A percentile compares a stretch with the other conserved stretches of the same genome.
Evolutionary conservation across 257 asterid genomes (phyloP).

Genomic region (Linderniella brevidens): DNA sequence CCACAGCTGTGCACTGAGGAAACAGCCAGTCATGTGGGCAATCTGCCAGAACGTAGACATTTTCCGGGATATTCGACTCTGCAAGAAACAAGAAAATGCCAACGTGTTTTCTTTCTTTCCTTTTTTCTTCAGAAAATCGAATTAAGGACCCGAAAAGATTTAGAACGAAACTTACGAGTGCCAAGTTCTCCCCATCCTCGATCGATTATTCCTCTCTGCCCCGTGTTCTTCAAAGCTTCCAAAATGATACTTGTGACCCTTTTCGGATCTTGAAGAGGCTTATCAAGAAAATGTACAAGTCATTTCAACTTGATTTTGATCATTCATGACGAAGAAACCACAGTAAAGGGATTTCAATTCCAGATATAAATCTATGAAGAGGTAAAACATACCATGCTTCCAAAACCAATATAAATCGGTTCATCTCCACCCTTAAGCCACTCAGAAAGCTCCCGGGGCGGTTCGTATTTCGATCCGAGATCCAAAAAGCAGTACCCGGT

Average conservation of each 20-base stretch:
- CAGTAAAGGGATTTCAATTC: not conserved
- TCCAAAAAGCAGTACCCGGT: constrained; percentile 85
- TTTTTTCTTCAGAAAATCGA: not conserved
- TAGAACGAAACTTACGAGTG: constrained; percentile 35
- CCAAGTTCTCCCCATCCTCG: constrained; percentile 99
- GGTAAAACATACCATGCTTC: constrained; percentile 82
- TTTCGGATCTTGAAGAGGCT: constrained; percentile 87
- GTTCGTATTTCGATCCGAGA: constrained; percentile 60
- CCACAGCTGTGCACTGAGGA: constrained; percentile 96
- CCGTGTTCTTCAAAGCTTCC: constrained; percentile 75
- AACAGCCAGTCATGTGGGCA: constrained; percentile 99
- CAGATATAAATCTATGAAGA: not conserved
- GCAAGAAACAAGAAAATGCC: constrained; percentile 10
- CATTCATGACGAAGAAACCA: not conserved
- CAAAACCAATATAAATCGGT: constrained; percentile 91
- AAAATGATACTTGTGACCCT: constrained; percentile 53
- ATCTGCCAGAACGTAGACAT: constrained; percentile 59
- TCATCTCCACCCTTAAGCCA: constrained; percentile 73
- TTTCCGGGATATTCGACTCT: constrained; percentile 63
- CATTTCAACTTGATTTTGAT: too few relatives aligned
- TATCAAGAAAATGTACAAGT: constrained; percentile 14
- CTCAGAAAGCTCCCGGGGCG: constrained; percentile 43
- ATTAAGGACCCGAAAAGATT: not conserved
- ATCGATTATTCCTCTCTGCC: constrained; percentile 93
- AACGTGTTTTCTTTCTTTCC: not conserved